Conservation (phyloP, 2,329 filamentous ascomycete species). For the Neocatenulostroma microsporum region DNA sequence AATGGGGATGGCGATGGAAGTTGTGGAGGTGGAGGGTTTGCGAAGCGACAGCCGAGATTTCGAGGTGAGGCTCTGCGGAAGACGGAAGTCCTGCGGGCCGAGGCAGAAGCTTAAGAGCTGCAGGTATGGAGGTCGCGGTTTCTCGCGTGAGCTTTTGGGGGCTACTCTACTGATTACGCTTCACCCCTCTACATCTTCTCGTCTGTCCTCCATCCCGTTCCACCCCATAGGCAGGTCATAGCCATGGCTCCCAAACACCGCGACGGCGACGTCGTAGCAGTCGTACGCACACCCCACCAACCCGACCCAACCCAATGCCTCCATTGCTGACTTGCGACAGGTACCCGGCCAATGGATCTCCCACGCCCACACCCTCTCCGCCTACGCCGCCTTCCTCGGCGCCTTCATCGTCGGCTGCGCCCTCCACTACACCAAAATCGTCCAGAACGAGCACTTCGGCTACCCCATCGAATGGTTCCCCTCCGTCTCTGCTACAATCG, state of each 20-base stretch:
- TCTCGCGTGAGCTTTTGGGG: too few relatives aligned
- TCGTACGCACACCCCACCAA: conserved; percentile 38
- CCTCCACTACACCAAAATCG: conserved; percentile 94
- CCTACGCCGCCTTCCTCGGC: conserved; percentile 80
- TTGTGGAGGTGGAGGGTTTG: not conserved
- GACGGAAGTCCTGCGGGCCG: not conserved
- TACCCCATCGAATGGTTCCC: conserved; percentile 48
- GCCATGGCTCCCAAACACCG: conserved; percentile 55
- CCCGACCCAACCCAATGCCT: not conserved
- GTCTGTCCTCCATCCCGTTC: not conserved
- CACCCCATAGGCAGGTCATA: too few relatives aligned
- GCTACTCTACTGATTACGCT: not conserved
- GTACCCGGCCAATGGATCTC: conserved; percentile 86
- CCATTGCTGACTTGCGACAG: conserved; percentile 19
- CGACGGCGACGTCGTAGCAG: conserved; percentile 55
- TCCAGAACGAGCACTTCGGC: conserved; percentile 72
- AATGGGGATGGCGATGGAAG: not conserved
- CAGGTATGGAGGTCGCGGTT: too few relatives aligned
- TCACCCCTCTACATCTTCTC: not conserved
- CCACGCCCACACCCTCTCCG: conserved; percentile 74
- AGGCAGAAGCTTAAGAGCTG: too few relatives aligned
- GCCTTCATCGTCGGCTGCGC: conserved; percentile 69
- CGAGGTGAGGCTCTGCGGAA: conserved; percentile 7
- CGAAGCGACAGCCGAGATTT: conserved; percentile 1
- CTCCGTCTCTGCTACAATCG: conserved; percentile 65